Evolutionary conservation across 352 stramenopile species (phyloP).

Genomic region (Pythium biforme): DNA sequence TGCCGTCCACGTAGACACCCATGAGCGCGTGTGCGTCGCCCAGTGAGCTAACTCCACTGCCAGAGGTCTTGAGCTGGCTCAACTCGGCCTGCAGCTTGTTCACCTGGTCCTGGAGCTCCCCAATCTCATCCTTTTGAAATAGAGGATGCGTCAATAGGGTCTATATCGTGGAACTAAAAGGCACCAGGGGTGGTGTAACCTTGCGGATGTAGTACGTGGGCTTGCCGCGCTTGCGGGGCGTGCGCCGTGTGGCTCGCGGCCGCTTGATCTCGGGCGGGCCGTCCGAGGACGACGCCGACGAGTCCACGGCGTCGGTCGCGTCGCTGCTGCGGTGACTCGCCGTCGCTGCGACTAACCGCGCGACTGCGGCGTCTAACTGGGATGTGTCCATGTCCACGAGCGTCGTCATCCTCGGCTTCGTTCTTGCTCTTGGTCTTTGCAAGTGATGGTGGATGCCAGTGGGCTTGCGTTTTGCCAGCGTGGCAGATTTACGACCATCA

Average conservation of each 20-base stretch:
- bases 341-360: not conserved
- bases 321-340: conserved; percentile 5
- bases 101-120: conserved; percentile 14
- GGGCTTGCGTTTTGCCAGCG: not conserved
- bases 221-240: conserved; percentile 4
- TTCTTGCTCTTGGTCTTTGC: not conserved
- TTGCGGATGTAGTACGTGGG: conserved; percentile 18
- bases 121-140: conserved; percentile 14
- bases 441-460: not conserved
- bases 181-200: not conserved
- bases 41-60: not conserved
- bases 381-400: conserved; percentile 1
- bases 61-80: not conserved
- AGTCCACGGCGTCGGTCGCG: conserved; percentile 3
- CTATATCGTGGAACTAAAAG: not conserved
- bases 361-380: conserved; percentile 3
- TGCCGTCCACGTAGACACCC: not conserved
- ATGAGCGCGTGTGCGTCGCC: conserved; percentile 2
- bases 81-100: conserved; percentile 5
- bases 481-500: not conserved
- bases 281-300: conserved; percentile 1
- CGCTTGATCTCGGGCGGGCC: not conserved
- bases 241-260: not conserved
- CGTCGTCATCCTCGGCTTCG: not conserved
- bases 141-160: not conserved